These are phyloP conservation scores for Microdochium bolleyi DNA, from an alignment of 2,329 filamentous ascomycete species.

Conservation along the genomic window DNA sequence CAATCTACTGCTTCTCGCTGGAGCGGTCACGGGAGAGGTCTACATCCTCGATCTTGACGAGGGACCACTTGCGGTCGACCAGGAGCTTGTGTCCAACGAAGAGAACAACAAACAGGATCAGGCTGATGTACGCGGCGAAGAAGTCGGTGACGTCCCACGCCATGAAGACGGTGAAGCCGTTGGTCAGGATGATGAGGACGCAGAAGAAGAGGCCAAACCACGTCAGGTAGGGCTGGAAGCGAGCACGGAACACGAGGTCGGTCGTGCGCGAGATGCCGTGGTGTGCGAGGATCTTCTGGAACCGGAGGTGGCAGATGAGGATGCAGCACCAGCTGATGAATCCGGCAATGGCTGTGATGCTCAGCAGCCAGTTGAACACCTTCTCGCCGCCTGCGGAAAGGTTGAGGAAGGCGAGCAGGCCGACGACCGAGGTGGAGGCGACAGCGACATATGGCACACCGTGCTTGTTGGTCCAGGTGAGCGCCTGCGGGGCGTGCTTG, in stretches of 20 bases:
- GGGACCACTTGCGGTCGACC: constrained; percentile 12
- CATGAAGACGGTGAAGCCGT: constrained; percentile 63
- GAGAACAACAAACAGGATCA: constrained; percentile 54
- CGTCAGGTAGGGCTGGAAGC: constrained; percentile 55
- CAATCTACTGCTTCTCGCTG: background rate
- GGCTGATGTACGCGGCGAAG: constrained; percentile 56
- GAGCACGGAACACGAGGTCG: constrained; percentile 50
- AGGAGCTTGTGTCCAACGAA: constrained; percentile 52
- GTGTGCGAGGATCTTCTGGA: constrained; percentile 50
- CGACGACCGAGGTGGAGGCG: constrained; percentile 45
- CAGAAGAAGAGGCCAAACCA: constrained; percentile 61
- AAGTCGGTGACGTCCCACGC: constrained; percentile 52
- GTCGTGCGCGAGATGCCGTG: constrained; percentile 48
- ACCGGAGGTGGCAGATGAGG: constrained; percentile 54
- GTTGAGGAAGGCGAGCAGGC: constrained; percentile 61
- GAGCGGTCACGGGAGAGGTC: constrained; percentile 16
- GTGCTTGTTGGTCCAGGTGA: constrained; percentile 49
- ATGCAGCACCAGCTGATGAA: constrained; percentile 67
- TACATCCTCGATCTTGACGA: constrained; percentile 14
- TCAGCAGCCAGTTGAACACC: constrained; percentile 68
- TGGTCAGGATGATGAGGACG: constrained; percentile 55
- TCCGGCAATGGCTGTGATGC: constrained; percentile 60
- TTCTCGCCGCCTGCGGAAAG: constrained; percentile 46
- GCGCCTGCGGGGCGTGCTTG: constrained; percentile 51
- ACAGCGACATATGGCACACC: constrained; percentile 60